Evolutionary conservation across 371 early-diverging fungal genomes (phyloP).

Genomic region (Ecytonucleospora hepatopenaei): DNA sequence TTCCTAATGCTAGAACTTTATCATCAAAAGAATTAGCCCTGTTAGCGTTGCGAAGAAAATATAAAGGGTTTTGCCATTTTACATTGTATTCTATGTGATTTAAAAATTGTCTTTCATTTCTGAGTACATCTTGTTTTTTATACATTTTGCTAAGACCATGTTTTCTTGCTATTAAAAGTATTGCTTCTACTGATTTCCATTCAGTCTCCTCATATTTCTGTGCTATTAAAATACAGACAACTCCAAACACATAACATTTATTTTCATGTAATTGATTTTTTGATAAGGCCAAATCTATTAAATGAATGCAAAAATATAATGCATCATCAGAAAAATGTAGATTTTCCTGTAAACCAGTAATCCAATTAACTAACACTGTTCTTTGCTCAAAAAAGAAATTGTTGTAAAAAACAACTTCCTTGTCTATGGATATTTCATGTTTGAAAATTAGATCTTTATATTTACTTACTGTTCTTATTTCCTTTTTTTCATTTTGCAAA

Average conservation of each 20-base stretch:
- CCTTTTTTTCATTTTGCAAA: neutral
- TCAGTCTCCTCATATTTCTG: constrained; percentile 87
- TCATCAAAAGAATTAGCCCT: constrained; percentile 60
- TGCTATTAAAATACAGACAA: constrained; percentile 77
- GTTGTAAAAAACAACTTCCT: neutral
- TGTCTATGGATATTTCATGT: neutral
- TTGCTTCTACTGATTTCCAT: constrained; percentile 49
- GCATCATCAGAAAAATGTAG: constrained; percentile 62
- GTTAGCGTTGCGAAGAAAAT: constrained; percentile 49
- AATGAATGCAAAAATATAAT: constrained; percentile 75
- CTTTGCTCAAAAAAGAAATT: neutral
- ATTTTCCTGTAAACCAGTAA: neutral
- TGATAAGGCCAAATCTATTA: constrained; percentile 87
- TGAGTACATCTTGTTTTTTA: constrained; percentile 45
- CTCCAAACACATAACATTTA: constrained; percentile 88
- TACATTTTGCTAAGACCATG: constrained; percentile 34
- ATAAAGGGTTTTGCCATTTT: constrained; percentile 50
- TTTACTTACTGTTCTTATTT: constrained; percentile 34
- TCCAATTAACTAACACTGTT: neutral
- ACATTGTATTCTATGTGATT: constrained; percentile 51
- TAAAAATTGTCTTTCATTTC: constrained; percentile 55
- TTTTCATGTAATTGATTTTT: constrained; percentile 65
- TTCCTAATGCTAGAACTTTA: constrained; percentile 73
- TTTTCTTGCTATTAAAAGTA: constrained; percentile 42
- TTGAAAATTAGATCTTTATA: constrained; percentile 15